Evolutionary conservation across 2,329 filamentous ascomycete species (phyloP), one percentile per base, ranked within the genome.

Genomic region (Aspergillus transmontanensis): DNA sequence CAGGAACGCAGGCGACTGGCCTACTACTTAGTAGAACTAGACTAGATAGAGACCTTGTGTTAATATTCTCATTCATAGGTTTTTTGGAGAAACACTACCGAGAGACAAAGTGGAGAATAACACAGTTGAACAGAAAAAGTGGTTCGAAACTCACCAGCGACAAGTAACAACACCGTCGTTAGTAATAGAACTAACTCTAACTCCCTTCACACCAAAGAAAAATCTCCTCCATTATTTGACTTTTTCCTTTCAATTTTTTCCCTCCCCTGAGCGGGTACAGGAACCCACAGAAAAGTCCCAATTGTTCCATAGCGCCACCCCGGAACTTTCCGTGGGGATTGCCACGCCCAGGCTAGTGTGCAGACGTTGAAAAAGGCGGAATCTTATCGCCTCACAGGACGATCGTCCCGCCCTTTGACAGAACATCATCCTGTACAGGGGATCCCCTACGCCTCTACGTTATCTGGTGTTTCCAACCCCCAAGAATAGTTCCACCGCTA

Each of bases 311-410:
- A 64, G 61, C 61, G 63, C 64, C 63, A 65, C 64, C 58, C 66
- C 63, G 67, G 66, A 58, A 58, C 59, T 59, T 67, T 69, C 67
- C 66, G 66, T 59, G 58, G 62, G 55, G 64, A 65, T 66, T 66
- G 65, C 65, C 65, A 65, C 65, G 36, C 36, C 56, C 48, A 56
- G 50, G 46, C 41, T 58, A 55, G 54, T 58, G 60, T 45, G 39
- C 32, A 46, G 9, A 48, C 41, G 23, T 34, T 34, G 28, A 30
- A 50, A 45, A 54, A 46, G 55, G 46, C 28, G 55, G 54, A 62
- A 58, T 62, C 56, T 41, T 46, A 58, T 48, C 55, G 60, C 56
- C 60, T 57, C 34, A 41, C 21, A n/a, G n/a, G 46, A 34, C 54
- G 53, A 57, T 57, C 45, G 19, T 50, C 45, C 46, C 23, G 34